Percentiles rank a stretch among this genome's conserved stretches.
These are phyloP conservation scores for Arthromyces matolae DNA, from an alignment of 768 basidiomycete species.

Conservation along the genomic window DNA sequence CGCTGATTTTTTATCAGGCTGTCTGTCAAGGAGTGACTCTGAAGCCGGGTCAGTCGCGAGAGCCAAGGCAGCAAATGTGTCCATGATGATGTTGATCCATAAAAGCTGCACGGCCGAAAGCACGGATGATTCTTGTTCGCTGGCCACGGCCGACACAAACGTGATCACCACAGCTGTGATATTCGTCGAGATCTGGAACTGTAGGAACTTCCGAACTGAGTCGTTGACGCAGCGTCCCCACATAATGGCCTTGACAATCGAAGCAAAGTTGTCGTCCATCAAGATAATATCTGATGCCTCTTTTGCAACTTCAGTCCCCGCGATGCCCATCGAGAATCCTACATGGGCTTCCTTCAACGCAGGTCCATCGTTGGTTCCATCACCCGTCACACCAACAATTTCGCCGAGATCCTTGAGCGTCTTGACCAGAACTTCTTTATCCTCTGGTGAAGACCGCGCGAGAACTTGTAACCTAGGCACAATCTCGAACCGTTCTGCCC, in stretches of 20 bases:
- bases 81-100: constrained; percentile 99
- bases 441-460: constrained; percentile 95
- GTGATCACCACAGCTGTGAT: constrained; percentile 94
- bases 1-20: constrained; percentile 85
- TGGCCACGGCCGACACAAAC: constrained; percentile 85
- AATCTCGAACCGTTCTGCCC: constrained; percentile 71
- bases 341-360: constrained; percentile 95
- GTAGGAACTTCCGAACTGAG: constrained; percentile 94
- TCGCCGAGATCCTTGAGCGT: constrained; percentile 84
- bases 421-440: constrained; percentile 92
- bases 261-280: constrained; percentile 96
- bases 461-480: constrained; percentile 94
- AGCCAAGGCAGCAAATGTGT: constrained; percentile 96
- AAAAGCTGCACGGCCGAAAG: constrained; percentile 93
- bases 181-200: constrained; percentile 94
- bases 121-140: constrained; percentile 72
- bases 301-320: constrained; percentile 97
- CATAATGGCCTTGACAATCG: constrained; percentile 96
- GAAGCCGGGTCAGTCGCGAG: constrained; percentile 95
- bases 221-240: constrained; percentile 99
- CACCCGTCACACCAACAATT: constrained; percentile 94
- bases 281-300: constrained; percentile 98
- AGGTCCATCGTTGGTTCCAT: constrained; percentile 97
- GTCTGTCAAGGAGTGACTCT: constrained; percentile 74
- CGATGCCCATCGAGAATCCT: constrained; percentile 95